phyloP scores from a whole-genome alignment of 2,329 filamentous ascomycete species.

The Cercospora janseana region DNA sequence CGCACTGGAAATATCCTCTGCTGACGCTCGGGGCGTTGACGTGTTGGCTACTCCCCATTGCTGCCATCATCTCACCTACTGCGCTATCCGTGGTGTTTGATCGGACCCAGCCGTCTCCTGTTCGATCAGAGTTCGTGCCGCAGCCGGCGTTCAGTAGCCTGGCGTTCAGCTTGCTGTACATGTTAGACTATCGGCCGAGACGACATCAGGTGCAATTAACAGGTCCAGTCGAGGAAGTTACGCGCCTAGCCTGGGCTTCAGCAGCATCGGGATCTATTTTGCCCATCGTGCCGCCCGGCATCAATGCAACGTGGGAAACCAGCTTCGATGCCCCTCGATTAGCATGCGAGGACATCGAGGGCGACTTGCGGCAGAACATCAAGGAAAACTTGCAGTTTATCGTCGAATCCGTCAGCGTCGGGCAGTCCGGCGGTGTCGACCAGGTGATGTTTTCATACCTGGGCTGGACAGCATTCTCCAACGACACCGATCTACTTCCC shows the following conservation, averaged over 20 bases:
- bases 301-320: slow-evolving; percentile 16
- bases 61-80: slow-evolving; percentile 17
- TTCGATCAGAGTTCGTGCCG: background rate
- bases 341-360: slow-evolving; percentile 7
- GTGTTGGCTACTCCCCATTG: slow-evolving; percentile 18
- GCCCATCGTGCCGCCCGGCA: slow-evolving; percentile 12
- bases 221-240: slow-evolving; percentile 8
- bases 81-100: slow-evolving; percentile 14
- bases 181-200: background rate
- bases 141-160: slow-evolving; percentile 17
- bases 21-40: slow-evolving; percentile 15
- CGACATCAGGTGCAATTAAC: background rate
- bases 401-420: background rate
- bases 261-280: slow-evolving; percentile 13
- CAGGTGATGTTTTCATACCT: slow-evolving; percentile 19
- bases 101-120: slow-evolving; percentile 9
- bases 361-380: background rate
- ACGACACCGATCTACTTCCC: background rate
- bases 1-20: slow-evolving; percentile 16
- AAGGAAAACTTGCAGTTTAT: slow-evolving; percentile 5
- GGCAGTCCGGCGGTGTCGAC: background rate
- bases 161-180: background rate
- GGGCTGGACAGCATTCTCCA: slow-evolving; percentile 9
- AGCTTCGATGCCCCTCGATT: slow-evolving; percentile 9
- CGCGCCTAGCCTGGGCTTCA: slow-evolving; percentile 9